Evolutionary conservation across 2,329 filamentous ascomycete species (phyloP).

Genomic region (Fusarium zealandicum): DNA sequence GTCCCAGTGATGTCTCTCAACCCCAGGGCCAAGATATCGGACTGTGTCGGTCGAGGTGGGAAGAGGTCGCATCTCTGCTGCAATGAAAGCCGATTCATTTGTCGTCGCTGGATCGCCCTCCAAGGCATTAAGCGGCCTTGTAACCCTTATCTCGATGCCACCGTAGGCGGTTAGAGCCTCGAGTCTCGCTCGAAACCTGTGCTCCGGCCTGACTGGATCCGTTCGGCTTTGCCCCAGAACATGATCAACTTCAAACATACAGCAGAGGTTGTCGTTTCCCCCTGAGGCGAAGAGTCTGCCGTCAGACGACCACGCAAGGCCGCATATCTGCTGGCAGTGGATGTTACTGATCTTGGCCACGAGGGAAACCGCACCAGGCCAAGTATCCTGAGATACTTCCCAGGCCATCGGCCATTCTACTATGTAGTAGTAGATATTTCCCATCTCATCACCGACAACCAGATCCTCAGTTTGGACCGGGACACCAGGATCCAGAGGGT

Average conservation of each 20-base stretch:
- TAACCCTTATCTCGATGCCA: constrained; percentile 23
- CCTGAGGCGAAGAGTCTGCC: constrained; percentile 83
- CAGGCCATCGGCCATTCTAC: constrained; percentile 80
- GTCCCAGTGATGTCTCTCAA: constrained; percentile 74
- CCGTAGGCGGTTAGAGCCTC: constrained; percentile 14
- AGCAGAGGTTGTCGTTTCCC: constrained; percentile 90
- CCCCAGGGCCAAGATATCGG: constrained; percentile 59
- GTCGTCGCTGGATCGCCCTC: neutral
- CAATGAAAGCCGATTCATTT: constrained; percentile 12
- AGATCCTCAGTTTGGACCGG: constrained; percentile 79
- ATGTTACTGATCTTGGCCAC: constrained; percentile 74
- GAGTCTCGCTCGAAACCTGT: constrained; percentile 5
- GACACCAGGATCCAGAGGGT: constrained; percentile 54
- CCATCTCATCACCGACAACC: constrained; percentile 83
- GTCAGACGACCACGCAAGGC: constrained; percentile 84
- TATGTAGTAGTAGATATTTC: constrained; percentile 85
- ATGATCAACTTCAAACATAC: constrained; percentile 75
- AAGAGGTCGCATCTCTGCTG: constrained; percentile 41
- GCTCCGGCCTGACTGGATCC: neutral
- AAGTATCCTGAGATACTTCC: constrained; percentile 70
- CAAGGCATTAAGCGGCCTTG: neutral
- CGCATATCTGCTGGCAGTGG: constrained; percentile 91
- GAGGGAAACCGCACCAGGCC: constrained; percentile 80
- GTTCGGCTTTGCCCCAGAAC: constrained; percentile 51
- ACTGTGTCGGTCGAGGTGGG: constrained; percentile 47